Conservation (phyloP, 305 asterid species). For the Nicotiana rustica region DNA sequence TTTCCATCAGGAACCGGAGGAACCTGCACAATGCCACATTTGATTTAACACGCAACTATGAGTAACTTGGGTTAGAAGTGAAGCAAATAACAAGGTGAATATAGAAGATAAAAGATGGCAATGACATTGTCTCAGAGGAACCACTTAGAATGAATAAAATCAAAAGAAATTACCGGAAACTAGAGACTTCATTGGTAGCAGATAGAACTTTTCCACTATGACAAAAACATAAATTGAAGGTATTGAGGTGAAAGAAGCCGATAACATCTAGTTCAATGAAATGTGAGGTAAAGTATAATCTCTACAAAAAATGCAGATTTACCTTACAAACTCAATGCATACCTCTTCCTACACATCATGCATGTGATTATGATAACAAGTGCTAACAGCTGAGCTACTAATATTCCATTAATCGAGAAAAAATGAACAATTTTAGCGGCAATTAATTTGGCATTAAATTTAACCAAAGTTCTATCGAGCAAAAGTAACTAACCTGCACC, state of each 20-base stretch:
- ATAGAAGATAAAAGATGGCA: neutral
- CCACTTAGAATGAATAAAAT: neutral
- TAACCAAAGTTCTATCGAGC: neutral
- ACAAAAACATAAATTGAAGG: slow-evolving; percentile 12
- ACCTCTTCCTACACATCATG: neutral
- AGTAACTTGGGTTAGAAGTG: slow-evolving; percentile 23
- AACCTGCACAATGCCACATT: slow-evolving; percentile 45
- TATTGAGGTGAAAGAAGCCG: neutral
- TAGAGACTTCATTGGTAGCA: neutral
- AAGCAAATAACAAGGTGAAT: slow-evolving; percentile 1
- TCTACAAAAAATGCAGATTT: slow-evolving; percentile 12
- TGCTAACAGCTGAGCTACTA: neutral
- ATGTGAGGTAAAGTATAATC: neutral
- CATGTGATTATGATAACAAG: neutral
- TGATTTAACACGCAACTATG: neutral
- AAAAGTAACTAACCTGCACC: slow-evolving; percentile 37
- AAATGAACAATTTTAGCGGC: neutral
- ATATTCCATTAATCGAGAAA: neutral
- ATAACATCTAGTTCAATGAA: neutral
- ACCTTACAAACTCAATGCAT: neutral
- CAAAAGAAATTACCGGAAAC: neutral
- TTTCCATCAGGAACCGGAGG: slow-evolving; percentile 44
- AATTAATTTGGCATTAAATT: neutral
- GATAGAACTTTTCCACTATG: neutral
- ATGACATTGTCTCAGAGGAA: neutral